phyloP scores from a whole-genome alignment of 164 flowering plant species.

The Vitis rupestris region DNA sequence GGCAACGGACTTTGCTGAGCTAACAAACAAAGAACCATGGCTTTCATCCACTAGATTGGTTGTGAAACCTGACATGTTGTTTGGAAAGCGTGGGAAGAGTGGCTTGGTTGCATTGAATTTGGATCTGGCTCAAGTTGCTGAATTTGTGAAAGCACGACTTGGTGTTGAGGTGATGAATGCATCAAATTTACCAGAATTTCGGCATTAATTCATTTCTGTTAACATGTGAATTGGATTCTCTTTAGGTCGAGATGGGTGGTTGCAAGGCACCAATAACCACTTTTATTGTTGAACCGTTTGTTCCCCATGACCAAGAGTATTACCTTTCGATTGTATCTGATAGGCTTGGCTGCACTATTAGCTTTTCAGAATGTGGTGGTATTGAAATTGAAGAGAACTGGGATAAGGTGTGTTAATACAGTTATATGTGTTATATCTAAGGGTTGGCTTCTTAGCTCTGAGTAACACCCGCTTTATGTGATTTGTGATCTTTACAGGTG shows the following conservation, averaged over 20 bases:
- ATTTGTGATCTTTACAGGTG: slow-evolving; percentile 44
- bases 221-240: slow-evolving; percentile 2
- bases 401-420: slow-evolving; percentile 68
- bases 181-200: neutral
- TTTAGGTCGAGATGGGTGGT: slow-evolving; percentile 92
- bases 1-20: slow-evolving; percentile 73
- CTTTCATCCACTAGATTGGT: slow-evolving; percentile 79
- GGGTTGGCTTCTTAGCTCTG: neutral
- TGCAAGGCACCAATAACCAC: slow-evolving; percentile 95
- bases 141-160: slow-evolving; percentile 75
- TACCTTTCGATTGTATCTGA: slow-evolving; percentile 85
- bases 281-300: slow-evolving; percentile 88
- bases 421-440: neutral
- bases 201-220: neutral
- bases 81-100: slow-evolving; percentile 97
- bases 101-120: slow-evolving; percentile 85
- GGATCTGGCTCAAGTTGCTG: slow-evolving; percentile 84
- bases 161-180: slow-evolving; percentile 62
- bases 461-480: neutral
- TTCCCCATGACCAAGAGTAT: slow-evolving; percentile 82
- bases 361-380: slow-evolving; percentile 96
- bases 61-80: slow-evolving; percentile 96
- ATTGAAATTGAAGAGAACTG: slow-evolving; percentile 97
- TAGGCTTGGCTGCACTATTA: slow-evolving; percentile 78
- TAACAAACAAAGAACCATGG: slow-evolving; percentile 77